Conservation (phyloP, 2,329 filamentous ascomycete species). For the Aurifilum marmelostoma region DNA sequence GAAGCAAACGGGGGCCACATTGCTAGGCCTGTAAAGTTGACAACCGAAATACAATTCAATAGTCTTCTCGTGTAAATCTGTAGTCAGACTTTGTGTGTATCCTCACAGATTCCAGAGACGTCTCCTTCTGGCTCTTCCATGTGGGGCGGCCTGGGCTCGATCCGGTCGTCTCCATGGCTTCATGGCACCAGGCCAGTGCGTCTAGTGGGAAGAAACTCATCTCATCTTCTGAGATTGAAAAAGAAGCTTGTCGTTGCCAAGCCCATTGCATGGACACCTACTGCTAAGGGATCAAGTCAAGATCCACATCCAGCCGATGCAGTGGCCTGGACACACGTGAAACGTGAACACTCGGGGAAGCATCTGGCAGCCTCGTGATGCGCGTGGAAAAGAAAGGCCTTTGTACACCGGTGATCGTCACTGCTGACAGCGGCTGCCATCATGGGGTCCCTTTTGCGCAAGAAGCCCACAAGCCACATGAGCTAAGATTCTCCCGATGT, state of each 20-base stretch:
- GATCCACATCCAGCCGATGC: neutral
- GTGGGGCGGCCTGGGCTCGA: neutral
- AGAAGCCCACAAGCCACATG: neutral
- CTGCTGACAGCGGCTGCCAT: slow-evolving; percentile 7
- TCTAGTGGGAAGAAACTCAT: neutral
- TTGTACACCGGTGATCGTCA: neutral
- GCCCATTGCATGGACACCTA: neutral
- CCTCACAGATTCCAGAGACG: neutral
- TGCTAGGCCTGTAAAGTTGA: neutral
- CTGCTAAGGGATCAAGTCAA: neutral
- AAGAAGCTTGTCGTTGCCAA: neutral
- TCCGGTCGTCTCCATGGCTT: neutral
- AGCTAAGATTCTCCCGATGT: neutral
- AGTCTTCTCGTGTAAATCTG: neutral
- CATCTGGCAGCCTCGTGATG: neutral
- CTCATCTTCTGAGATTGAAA: neutral
- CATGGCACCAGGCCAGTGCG: neutral
- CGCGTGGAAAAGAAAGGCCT: neutral
- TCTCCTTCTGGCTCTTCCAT: neutral
- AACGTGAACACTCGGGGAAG: neutral
- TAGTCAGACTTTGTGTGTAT: neutral
- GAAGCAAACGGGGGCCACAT: neutral
- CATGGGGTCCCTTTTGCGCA: neutral
- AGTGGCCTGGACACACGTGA: neutral
- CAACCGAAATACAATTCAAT: neutral